A percentile compares a stretch with the other conserved stretches of the same genome.
phyloP scores from a whole-genome alignment of 1,284 basidiomycete species.

The Mycena citricolor region DNA sequence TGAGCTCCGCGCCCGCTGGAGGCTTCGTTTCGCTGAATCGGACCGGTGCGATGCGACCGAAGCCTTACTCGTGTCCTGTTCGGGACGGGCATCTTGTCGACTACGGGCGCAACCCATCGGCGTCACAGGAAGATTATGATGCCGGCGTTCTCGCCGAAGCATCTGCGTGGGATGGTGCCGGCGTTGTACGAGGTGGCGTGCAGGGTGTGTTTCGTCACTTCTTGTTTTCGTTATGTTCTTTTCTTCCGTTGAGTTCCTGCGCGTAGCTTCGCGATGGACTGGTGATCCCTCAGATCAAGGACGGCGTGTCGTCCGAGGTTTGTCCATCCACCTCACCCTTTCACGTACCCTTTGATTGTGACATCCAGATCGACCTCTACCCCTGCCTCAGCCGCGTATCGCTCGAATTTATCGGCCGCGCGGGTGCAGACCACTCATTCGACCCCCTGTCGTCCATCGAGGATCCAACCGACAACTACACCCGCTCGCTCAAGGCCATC shows the following conservation, averaged over 20 bases:
- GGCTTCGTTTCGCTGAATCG: conserved; percentile 1
- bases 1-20: conserved; percentile 6
- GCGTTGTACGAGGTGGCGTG: conserved; percentile 14
- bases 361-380: conserved; percentile 34
- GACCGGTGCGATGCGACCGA: too few relatives aligned
- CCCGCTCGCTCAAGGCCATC: conserved; percentile 3
- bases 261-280: conserved; percentile 11
- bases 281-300: conserved; percentile 4
- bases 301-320: background rate
- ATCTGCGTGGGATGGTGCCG: conserved; percentile 40
- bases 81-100: conserved; percentile 38
- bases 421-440: conserved; percentile 40
- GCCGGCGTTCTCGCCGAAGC: conserved; percentile 45
- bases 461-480: conserved; percentile 26
- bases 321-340: background rate
- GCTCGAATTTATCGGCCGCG: conserved; percentile 41
- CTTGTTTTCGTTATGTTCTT: background rate
- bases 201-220: conserved; percentile 3
- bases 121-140: conserved; percentile 49
- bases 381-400: conserved; percentile 36
- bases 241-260: background rate
- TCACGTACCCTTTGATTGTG: too few relatives aligned
- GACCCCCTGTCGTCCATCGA: conserved; percentile 31
- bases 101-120: conserved; percentile 38
- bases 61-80: conserved; percentile 35